Evolutionary conservation across 2,329 filamentous ascomycete species (phyloP).

Genomic region (Aspergillus bombycis): DNA sequence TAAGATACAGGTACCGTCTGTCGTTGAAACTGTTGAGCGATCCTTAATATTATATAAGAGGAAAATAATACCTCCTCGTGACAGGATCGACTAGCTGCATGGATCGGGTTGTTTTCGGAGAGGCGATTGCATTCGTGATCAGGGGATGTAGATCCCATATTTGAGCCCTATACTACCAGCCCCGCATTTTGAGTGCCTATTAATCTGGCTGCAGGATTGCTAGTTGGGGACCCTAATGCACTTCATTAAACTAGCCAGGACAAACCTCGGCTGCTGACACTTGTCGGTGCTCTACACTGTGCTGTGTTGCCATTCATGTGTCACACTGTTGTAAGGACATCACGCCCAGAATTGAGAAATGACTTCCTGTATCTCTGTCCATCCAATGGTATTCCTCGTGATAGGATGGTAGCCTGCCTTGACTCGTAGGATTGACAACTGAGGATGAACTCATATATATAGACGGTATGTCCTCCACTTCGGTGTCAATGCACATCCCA

Average conservation of each 20-base stretch:
- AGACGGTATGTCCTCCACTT: neutral
- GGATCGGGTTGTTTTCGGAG: neutral
- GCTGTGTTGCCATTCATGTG: neutral
- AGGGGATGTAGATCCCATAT: neutral
- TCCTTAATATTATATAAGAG: neutral
- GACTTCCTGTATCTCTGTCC: neutral
- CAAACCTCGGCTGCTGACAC: neutral
- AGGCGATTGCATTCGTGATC: neutral
- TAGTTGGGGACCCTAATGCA: neutral
- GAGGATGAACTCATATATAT: neutral
- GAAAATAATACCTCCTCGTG: neutral
- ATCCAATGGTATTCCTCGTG: neutral
- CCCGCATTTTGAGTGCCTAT: neutral
- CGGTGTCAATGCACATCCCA: neutral
- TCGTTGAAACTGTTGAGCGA: neutral
- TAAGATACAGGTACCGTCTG: neutral
- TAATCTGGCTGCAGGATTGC: neutral
- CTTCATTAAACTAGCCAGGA: neutral
- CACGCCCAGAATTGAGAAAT: neutral
- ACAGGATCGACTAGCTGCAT: neutral
- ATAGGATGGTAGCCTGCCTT: neutral
- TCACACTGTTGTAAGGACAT: neutral
- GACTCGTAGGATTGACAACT: neutral
- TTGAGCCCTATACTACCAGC: neutral
- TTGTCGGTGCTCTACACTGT: neutral